A percentile compares a stretch with the other conserved stretches of the same genome.
These are phyloP conservation scores for Globisporangium recalcitrans DNA, from an alignment of 352 stramenopile genomes.

Conservation along the genomic window DNA sequence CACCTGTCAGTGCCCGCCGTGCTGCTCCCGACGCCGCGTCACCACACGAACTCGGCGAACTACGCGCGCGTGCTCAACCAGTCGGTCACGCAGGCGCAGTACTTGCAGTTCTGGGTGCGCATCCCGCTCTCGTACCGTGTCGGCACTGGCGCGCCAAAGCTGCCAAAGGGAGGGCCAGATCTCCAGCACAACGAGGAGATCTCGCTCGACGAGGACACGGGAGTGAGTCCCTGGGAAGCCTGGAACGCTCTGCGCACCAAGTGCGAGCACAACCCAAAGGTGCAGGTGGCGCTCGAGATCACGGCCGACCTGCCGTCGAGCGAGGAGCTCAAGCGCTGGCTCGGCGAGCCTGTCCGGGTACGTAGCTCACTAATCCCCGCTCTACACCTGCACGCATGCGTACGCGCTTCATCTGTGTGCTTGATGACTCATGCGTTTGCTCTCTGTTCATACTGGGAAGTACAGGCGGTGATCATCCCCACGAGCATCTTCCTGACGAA, in stretches of 20 bases:
- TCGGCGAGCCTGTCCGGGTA: constrained; percentile 80
- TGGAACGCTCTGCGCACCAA: constrained; percentile 83
- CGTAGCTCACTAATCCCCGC: neutral
- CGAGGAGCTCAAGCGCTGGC: constrained; percentile 77
- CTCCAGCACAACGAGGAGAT: constrained; percentile 24
- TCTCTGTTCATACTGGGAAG: neutral
- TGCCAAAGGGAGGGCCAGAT: constrained; percentile 21
- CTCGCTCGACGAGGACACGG: constrained; percentile 21
- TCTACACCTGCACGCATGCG: too few relatives aligned
- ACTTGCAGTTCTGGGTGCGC: constrained; percentile 88
- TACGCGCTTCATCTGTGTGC: constrained; percentile 18
- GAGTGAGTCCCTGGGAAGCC: constrained; percentile 42
- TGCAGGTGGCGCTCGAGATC: constrained; percentile 83
- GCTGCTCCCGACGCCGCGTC: constrained; percentile 78
- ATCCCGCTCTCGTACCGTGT: constrained; percentile 54
- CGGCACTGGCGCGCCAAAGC: constrained; percentile 17
- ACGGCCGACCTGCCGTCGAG: constrained; percentile 66
- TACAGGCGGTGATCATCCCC: constrained; percentile 78
- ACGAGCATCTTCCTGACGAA: constrained; percentile 95
- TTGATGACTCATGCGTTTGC: neutral
- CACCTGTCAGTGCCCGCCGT: constrained; percentile 94
- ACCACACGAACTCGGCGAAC: constrained; percentile 48
- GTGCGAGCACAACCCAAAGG: constrained; percentile 79
- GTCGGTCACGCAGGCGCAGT: constrained; percentile 62
- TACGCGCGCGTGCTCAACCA: constrained; percentile 87